Conservation (phyloP, 345 rosid genomes). For the Populus nigra region DNA sequence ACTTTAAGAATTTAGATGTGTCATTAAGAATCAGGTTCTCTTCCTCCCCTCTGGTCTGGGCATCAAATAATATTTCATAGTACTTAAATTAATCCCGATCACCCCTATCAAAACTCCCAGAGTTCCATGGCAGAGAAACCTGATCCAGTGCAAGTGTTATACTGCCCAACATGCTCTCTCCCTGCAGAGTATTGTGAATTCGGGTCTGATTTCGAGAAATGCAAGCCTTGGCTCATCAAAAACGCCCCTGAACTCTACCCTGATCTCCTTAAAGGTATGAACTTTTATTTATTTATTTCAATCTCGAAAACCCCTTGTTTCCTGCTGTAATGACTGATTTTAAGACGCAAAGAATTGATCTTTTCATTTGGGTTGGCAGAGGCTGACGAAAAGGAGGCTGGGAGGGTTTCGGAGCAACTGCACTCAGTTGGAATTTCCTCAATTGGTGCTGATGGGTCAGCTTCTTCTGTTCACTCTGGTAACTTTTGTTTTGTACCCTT, state of each 20-base stretch:
- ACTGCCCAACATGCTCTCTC: slow-evolving; percentile 48
- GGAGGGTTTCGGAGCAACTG: slow-evolving; percentile 63
- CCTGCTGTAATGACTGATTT: background rate
- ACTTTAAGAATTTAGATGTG: too few relatives aligned
- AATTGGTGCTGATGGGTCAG: slow-evolving; percentile 45
- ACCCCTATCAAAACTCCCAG: background rate
- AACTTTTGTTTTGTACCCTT: background rate
- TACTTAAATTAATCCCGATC: background rate
- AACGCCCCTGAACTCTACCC: slow-evolving; percentile 88
- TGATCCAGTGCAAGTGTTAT: slow-evolving; percentile 64
- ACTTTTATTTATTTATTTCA: background rate
- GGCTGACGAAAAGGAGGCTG: slow-evolving; percentile 58
- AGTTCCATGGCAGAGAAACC: slow-evolving; percentile 15
- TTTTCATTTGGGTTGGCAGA: slow-evolving; percentile 32
- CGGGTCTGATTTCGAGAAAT: slow-evolving; percentile 85
- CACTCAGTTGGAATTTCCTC: slow-evolving; percentile 67
- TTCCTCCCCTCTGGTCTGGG: background rate
- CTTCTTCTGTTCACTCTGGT: slow-evolving; percentile 42
- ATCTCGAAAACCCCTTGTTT: background rate
- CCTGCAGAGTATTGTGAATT: slow-evolving; percentile 96
- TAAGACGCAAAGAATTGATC: background rate
- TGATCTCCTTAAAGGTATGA: slow-evolving; percentile 70
- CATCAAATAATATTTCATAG: background rate
- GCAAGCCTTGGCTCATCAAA: slow-evolving; percentile 85
- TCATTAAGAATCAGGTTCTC: background rate